A percentile compares a stretch with the other conserved stretches of the same genome.
Evolutionary conservation across 2,329 filamentous ascomycete genomes (phyloP).

Genomic region (Myotisia sp.): DNA sequence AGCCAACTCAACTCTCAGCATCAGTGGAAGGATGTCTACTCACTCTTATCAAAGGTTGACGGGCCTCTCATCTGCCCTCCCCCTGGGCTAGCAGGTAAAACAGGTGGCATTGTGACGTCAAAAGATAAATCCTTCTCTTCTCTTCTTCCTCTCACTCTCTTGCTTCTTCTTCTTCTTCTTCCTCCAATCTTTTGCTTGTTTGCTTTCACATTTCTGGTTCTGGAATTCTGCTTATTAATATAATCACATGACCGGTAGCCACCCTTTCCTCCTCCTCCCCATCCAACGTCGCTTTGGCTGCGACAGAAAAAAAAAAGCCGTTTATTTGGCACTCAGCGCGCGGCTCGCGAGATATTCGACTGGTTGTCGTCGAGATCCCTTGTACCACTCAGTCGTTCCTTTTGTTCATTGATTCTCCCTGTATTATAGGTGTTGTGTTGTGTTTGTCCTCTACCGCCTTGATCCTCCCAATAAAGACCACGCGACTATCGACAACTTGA

Average conservation of each 20-base stretch:
- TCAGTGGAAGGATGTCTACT: slow-evolving; percentile 18
- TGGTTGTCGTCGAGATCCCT: too few relatives aligned
- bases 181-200: neutral
- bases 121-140: slow-evolving; percentile 1
- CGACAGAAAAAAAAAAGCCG: too few relatives aligned
- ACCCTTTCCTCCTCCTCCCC: neutral
- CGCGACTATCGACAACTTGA: too few relatives aligned
- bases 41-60: slow-evolving; percentile 59
- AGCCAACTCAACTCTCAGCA: slow-evolving; percentile 19
- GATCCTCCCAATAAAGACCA: too few relatives aligned
- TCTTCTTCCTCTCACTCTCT: neutral
- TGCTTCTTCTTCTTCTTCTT: neutral
- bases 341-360: too few relatives aligned
- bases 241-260: neutral
- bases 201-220: neutral
- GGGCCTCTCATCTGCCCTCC: slow-evolving; percentile 39
- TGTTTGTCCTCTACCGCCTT: too few relatives aligned
- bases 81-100: slow-evolving; percentile 42
- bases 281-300: too few relatives aligned
- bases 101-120: slow-evolving; percentile 44
- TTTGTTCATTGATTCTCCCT: too few relatives aligned
- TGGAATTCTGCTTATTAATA: too few relatives aligned
- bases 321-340: too few relatives aligned
- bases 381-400: too few relatives aligned
- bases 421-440: too few relatives aligned